Base-by-base conservation (phyloP, 2,329 filamentous ascomycete species). In the Paracamarosporium sp. region DNA sequence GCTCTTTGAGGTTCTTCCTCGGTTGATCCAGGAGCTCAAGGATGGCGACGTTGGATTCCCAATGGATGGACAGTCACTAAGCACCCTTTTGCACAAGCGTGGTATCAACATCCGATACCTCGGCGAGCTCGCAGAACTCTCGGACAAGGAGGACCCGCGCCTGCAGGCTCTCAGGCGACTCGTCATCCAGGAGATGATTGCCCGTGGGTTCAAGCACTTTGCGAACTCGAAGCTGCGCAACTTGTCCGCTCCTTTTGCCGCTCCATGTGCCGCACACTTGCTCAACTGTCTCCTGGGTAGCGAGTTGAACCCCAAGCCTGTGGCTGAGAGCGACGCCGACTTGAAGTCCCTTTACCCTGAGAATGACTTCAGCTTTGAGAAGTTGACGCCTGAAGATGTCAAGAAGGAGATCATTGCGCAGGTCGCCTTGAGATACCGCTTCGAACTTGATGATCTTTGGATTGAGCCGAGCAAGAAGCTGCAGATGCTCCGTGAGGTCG, bases 101-200 rank as follows among this genome's bases (percentile, higher is more conserved):
- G 95, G 95, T 79, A 93, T 99, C 81, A 99, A 99, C 80, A 86
- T 98, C 61, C 88, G 96, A 71, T 99, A 99, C 76, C 85, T 98
- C n/a, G 95, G 95, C 64, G 90, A 88, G 77, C 79, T 99, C 61
- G 90, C 92, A 12, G 82, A 86, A 57, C 83, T 91, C 50, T 87
- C 90, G 36, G 75, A 76, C 60, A 75, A 75, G 64, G 80, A 85
- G 58, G 85, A 88, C 66, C 83, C 86, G 53, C 89, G 92, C 60
- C 83, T 98, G 24, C 82, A 88, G 66, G 93, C 93, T 60, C 83
- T 99, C 67, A 88, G 86, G 63, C 86, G 88, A 55, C 86, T 99
- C 35, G 86, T 90, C 60, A 78, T 92, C 40, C 94, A 97, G 74
- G 95, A 99, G 78, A 98, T 98, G 90, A 86, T 98, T 64, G 86